These are phyloP conservation scores for Calocera viscosa DNA, from an alignment of 768 basidiomycete genomes.

Conservation along the genomic window DNA sequence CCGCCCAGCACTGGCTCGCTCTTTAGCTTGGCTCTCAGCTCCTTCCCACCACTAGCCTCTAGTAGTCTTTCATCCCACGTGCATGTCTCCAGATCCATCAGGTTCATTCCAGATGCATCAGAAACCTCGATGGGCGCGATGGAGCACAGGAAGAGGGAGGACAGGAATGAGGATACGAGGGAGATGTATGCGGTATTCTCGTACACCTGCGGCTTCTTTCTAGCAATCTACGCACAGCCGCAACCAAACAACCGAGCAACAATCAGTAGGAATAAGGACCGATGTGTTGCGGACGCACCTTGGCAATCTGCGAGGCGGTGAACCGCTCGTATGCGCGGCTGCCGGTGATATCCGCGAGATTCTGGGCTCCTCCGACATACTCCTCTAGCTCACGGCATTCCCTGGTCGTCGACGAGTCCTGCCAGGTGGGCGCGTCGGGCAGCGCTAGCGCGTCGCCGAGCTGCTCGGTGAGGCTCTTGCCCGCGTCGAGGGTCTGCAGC, in stretches of 20 bases:
- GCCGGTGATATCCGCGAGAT: constrained; percentile 61
- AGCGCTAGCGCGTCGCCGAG: constrained; percentile 55
- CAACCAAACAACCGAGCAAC: constrained; percentile 4
- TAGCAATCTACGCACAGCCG: constrained; percentile 38
- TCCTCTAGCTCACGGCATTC: constrained; percentile 62
- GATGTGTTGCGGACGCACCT: constrained; percentile 32
- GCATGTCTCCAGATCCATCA: constrained; percentile 62
- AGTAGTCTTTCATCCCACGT: constrained; percentile 63
- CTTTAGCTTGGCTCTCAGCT: constrained; percentile 56
- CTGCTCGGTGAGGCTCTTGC: constrained; percentile 43
- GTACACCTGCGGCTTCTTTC: constrained; percentile 39
- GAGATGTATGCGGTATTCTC: constrained; percentile 53
- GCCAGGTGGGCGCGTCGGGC: constrained; percentile 70
- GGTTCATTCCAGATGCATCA: constrained; percentile 84
- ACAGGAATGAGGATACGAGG: constrained; percentile 69
- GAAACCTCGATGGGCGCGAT: constrained; percentile 75
- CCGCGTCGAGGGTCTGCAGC: constrained; percentile 43
- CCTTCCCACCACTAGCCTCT: constrained; percentile 53
- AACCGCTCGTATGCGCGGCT: constrained; percentile 80
- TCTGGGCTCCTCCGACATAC: constrained; percentile 55
- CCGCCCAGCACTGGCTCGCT: constrained; percentile 67
- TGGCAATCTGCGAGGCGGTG: constrained; percentile 72
- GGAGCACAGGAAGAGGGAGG: constrained; percentile 65
- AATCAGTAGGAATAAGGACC: background rate
- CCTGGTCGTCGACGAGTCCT: constrained; percentile 70